Evolutionary conservation across 768 basidiomycete genomes (phyloP).

Genomic region (Leccinum disarticulatum): DNA sequence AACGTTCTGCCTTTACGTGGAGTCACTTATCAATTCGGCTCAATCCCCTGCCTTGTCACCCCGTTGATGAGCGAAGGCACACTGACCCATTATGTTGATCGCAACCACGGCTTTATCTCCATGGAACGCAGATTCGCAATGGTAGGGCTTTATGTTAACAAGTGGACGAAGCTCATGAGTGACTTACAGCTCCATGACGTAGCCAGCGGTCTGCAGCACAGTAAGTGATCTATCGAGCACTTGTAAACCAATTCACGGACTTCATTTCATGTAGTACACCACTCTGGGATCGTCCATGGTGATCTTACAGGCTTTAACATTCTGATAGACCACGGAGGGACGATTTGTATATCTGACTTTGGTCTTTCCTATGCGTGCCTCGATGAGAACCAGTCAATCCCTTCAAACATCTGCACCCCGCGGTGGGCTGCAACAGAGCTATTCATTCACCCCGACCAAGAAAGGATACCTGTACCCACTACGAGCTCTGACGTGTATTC

Average conservation of each 20-base stretch:
- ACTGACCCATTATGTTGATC: slow-evolving; percentile 5
- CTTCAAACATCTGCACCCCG: slow-evolving; percentile 8
- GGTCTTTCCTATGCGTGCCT: slow-evolving; percentile 7
- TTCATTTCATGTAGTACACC: slow-evolving; percentile 5
- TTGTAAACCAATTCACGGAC: neutral
- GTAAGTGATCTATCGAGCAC: slow-evolving; percentile 1
- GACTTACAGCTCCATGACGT: slow-evolving; percentile 10
- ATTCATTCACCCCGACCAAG: slow-evolving; percentile 12
- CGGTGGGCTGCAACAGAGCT: slow-evolving; percentile 14
- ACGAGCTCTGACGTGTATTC: slow-evolving; percentile 12
- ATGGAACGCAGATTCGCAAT: slow-evolving; percentile 3
- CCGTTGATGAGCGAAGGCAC: slow-evolving; percentile 15
- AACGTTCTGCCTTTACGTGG: slow-evolving; percentile 16
- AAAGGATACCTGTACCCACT: slow-evolving; percentile 5
- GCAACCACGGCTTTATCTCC: slow-evolving; percentile 1
- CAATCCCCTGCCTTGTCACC: slow-evolving; percentile 12
- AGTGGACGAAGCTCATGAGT: neutral
- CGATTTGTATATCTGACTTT: slow-evolving; percentile 15
- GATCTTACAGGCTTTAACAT: slow-evolving; percentile 18
- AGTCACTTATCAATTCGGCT: slow-evolving; percentile 10
- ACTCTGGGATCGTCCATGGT: slow-evolving; percentile 11
- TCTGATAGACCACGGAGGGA: slow-evolving; percentile 6
- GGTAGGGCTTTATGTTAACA: neutral
- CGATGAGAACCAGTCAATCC: slow-evolving; percentile 3
- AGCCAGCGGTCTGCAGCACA: slow-evolving; percentile 12